Evolutionary conservation across 768 basidiomycete genomes (phyloP), one percentile per base, ranked within the genome.

Genomic region (Sporobolomyces phaffii): DNA sequence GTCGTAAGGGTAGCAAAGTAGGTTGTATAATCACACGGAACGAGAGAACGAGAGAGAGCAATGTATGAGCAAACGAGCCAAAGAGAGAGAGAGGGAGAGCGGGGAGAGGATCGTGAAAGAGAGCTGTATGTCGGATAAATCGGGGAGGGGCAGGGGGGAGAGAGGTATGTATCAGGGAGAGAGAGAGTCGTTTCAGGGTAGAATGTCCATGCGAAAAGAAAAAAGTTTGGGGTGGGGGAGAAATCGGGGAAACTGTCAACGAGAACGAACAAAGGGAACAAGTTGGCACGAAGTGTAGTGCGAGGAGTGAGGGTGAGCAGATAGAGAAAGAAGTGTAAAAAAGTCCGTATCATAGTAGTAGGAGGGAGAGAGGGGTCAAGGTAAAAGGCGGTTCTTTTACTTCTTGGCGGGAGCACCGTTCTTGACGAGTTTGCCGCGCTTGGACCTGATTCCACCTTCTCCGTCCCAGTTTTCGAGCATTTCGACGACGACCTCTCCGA

Each of bases 401-500:
- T 62, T 57, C 65, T 62, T 67, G 36, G 58, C 40, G 49, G 54
- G 24, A 17, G 44, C 53, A 31, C 50, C 48, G 10, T 45, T 29
- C 41, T 58, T 52, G 15, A 22, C 24, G 44, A 65, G 44, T 44
- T 56, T 63, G 31, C 51, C 43, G n/a, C 31, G 48, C 38, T 52
- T 43, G 41, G 28, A 2, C 31, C 65, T 22, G 56, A 62, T 62
- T 18, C 15, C 41, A 22, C 60, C 60, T 28, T 63, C 34, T 50
- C 66, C 67, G 52, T 64, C 51, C 73, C 73, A 75, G 38, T 72
- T 70, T 59, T 70, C 68, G 29, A 73, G 24, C 31, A 68, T 45
- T 51, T 76, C 71, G 58, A 41, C 63, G n/a, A 75, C n/a, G 48
- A 72, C 67, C 62, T 76, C 74, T n/a, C 75, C 75, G 2, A 73